These are phyloP conservation scores for Clitopilus hobsonii DNA, from an alignment of 768 basidiomycete genomes.

Conservation along the genomic window DNA sequence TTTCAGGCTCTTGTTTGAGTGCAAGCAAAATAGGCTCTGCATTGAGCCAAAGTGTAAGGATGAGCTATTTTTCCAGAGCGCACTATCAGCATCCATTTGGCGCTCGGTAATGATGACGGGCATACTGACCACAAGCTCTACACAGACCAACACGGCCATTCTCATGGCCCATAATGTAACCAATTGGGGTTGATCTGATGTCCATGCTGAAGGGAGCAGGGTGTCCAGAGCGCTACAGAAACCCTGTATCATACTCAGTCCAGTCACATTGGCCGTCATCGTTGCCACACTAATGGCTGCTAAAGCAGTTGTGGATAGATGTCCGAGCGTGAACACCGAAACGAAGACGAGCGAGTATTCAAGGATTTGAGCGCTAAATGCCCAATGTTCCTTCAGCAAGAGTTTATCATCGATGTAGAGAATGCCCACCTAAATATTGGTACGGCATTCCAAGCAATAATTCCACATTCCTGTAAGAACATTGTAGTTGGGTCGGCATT, in stretches of 20 bases:
- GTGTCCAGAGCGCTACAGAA: slow-evolving; percentile 86
- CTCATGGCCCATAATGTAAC: slow-evolving; percentile 90
- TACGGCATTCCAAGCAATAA: no score
- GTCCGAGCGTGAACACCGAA: slow-evolving; percentile 83
- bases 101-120: slow-evolving; percentile 19
- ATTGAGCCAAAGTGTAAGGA: slow-evolving; percentile 73
- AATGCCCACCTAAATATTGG: no score
- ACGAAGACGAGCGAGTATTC: no score
- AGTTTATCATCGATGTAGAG: no score
- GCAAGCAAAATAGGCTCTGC: slow-evolving; percentile 73
- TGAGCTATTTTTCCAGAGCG: slow-evolving; percentile 43
- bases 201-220: slow-evolving; percentile 92
- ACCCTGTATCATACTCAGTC: slow-evolving; percentile 76
- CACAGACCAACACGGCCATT: slow-evolving; percentile 60
- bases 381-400: no score
- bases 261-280: slow-evolving; percentile 72
- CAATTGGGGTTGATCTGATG: slow-evolving; percentile 78
- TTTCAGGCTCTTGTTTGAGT: slow-evolving; percentile 76
- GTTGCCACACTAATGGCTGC: slow-evolving; percentile 75
- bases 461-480: no score
- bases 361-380: no score
- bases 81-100: no score
- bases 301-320: slow-evolving; percentile 82
- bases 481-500: no score
- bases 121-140: slow-evolving; percentile 39